These are phyloP conservation scores for Daphne laureola DNA, from an alignment of 441 rosid genomes.

Conservation along the genomic window DNA sequence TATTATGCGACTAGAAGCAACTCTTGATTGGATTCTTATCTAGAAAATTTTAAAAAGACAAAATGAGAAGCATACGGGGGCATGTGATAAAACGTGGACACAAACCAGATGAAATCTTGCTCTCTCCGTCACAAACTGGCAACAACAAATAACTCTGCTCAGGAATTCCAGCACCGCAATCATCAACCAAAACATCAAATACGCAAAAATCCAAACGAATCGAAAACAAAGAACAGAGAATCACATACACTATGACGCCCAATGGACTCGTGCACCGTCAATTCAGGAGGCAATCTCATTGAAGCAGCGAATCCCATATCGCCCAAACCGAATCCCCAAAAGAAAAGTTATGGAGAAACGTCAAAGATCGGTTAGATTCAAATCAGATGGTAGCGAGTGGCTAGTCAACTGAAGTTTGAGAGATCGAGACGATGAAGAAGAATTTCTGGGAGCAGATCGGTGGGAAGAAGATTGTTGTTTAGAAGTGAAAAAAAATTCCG, in stretches of 20 bases:
- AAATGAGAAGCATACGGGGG: conserved; percentile 38
- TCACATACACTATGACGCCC: conserved; percentile 34
- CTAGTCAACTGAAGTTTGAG: too few relatives aligned
- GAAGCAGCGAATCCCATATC: conserved; percentile 46
- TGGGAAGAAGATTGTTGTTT: too few relatives aligned
- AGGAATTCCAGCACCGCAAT: not conserved
- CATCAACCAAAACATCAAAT: not conserved
- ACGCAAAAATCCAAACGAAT: not conserved
- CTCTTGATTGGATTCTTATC: conserved; percentile 2
- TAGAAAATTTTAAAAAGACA: conserved; percentile 2
- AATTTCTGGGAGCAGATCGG: too few relatives aligned
- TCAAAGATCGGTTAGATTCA: too few relatives aligned
- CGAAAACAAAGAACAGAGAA: not conserved
- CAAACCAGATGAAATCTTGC: conserved; percentile 31
- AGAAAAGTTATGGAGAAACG: too few relatives aligned
- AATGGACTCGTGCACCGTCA: conserved; percentile 36
- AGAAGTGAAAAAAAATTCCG: not conserved
- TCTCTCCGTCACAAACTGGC: conserved; percentile 37
- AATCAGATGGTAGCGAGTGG: not conserved
- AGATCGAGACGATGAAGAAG: too few relatives aligned
- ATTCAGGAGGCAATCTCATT: conserved; percentile 47
- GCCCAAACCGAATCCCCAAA: conserved; percentile 8
- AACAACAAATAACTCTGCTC: conserved; percentile 4
- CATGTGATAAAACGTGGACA: conserved; percentile 41
- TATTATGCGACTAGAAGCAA: not conserved